These are phyloP conservation scores for Neocatenulostroma microsporum DNA, from an alignment of 2,329 filamentous ascomycete genomes.

Conservation along the genomic window DNA sequence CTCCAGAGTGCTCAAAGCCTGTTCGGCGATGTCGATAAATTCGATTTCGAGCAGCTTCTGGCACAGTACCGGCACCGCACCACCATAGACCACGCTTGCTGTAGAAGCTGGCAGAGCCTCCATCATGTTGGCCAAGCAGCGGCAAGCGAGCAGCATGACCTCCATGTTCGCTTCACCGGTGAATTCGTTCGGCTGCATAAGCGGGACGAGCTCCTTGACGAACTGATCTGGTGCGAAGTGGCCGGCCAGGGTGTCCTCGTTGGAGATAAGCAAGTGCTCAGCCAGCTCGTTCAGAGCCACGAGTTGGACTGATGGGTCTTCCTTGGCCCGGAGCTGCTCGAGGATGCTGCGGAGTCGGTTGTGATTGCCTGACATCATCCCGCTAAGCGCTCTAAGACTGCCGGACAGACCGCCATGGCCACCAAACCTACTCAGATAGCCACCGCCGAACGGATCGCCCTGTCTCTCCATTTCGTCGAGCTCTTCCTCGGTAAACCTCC, in stretches of 20 bases:
- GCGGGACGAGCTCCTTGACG: constrained; percentile 81
- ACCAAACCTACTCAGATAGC: constrained; percentile 60
- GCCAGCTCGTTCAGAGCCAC: constrained; percentile 90
- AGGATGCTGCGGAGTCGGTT: constrained; percentile 60
- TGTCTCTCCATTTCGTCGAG: constrained; percentile 42
- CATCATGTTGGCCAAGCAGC: constrained; percentile 95
- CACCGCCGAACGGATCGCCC: constrained; percentile 53
- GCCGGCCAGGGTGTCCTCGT: constrained; percentile 90
- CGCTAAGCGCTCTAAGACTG: constrained; percentile 77
- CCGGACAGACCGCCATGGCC: constrained; percentile 61
- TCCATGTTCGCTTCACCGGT: constrained; percentile 81
- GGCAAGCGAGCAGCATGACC: constrained; percentile 92
- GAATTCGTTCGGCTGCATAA: constrained; percentile 88
- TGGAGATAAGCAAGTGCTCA: constrained; percentile 86
- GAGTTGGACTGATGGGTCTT: constrained; percentile 78
- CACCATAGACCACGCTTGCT: constrained; percentile 94
- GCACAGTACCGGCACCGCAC: constrained; percentile 87
- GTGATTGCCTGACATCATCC: constrained; percentile 83
- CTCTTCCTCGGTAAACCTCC: constrained; percentile 52
- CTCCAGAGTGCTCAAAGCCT: constrained; percentile 89
- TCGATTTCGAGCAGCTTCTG: constrained; percentile 93
- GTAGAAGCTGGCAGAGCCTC: constrained; percentile 89
- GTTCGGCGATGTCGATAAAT: constrained; percentile 95
- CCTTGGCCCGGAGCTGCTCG: constrained; percentile 64
- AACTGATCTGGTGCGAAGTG: constrained; percentile 92